phyloP scores from a whole-genome alignment of 768 basidiomycete genomes.

The Amylocystis lapponica region DNA sequence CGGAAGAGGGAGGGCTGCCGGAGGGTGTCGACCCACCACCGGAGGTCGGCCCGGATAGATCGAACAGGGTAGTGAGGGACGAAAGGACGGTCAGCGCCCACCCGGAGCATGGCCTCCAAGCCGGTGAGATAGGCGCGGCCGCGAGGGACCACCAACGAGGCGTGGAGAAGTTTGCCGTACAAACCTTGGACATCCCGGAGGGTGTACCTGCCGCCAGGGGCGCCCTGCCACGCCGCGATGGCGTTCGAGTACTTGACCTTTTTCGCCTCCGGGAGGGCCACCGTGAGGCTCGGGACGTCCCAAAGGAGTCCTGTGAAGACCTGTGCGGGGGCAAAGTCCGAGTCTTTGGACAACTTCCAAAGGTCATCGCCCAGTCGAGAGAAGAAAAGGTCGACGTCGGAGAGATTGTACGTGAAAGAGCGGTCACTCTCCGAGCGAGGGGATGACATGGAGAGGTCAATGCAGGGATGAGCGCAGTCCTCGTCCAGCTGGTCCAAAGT shows the following conservation, averaged over 20 bases:
- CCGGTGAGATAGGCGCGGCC: constrained; percentile 7
- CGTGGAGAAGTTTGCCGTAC: constrained; percentile 15
- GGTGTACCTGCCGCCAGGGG: constrained; percentile 1
- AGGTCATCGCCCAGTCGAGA: constrained; percentile 14
- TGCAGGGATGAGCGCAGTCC: constrained; percentile 13
- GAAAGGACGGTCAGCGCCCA: constrained; percentile 3
- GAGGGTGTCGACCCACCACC: constrained; percentile 13
- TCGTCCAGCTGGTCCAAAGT: constrained; percentile 19
- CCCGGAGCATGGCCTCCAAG: constrained; percentile 13
- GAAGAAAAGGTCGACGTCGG: constrained; percentile 17
- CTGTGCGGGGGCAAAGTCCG: neutral
- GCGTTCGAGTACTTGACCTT: constrained; percentile 7
- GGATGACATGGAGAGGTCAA: constrained; percentile 5
- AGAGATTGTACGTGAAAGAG: constrained; percentile 13
- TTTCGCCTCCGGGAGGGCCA: constrained; percentile 7
- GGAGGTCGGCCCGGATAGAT: constrained; percentile 12
- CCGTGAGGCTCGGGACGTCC: constrained; percentile 11
- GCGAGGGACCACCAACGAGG: constrained; percentile 6
- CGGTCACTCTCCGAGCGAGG: constrained; percentile 4
- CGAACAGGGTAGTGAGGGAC: constrained; percentile 22
- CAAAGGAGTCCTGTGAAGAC: constrained; percentile 21
- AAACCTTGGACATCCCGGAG: constrained; percentile 8
- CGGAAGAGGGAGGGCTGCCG: constrained; percentile 8
- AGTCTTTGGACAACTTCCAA: constrained; percentile 18
- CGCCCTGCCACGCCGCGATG: constrained; percentile 6